Base-by-base conservation (phyloP, 179 eudicot genomes). In the Spergularia azorica region DNA sequence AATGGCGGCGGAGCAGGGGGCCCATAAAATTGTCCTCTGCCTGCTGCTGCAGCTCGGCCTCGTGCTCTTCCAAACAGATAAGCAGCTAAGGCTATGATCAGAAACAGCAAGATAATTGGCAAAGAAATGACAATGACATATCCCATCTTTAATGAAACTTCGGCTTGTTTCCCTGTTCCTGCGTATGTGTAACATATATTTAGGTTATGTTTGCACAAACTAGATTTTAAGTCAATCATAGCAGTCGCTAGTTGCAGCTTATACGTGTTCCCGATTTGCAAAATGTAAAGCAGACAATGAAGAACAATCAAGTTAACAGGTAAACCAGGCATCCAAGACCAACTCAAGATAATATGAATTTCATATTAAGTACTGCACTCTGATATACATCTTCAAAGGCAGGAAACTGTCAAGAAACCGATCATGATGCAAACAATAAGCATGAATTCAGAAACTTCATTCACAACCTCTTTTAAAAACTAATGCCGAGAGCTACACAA, bases 41-140 rank as follows among this genome's bases (percentile, higher is more conserved):
- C 15, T 15, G 78, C 50, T 4, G 72, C 71, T 52, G 39, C 7
- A 26, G 77, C 58, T 2, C 79, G 79, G 13, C 81, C 82, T 21
- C 85, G 80, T 6, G 85, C 78, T 72, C 80, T 82, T 55, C 85
- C 88, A 14, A 77, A 38, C 65, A 85, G 82, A 62, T 82, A 85
- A 78, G 82, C 82, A 56, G 88, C 76, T 50, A 85, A 67, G 57
- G 77, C 88, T 10, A 79, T 72, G 56, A 85, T 85, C 62, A 82
- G 48, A 43, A 83, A 41, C 77, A 85, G 58, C 76, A 80, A 67
- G 72, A 85, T 85, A 58, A 82, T 26, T 38, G 88, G 88, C 54
- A 85, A 57, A 5, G 88, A 78, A 66, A 85, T 75, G 78, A 82
- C 82, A 1, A 80, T 32, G 2, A 82, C 82, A 64, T 65, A 80